Percentiles rank a stretch among this genome's conserved stretches.
phyloP scores from a whole-genome alignment of 352 stramenopile genomes.

The Pythium brassicae region DNA sequence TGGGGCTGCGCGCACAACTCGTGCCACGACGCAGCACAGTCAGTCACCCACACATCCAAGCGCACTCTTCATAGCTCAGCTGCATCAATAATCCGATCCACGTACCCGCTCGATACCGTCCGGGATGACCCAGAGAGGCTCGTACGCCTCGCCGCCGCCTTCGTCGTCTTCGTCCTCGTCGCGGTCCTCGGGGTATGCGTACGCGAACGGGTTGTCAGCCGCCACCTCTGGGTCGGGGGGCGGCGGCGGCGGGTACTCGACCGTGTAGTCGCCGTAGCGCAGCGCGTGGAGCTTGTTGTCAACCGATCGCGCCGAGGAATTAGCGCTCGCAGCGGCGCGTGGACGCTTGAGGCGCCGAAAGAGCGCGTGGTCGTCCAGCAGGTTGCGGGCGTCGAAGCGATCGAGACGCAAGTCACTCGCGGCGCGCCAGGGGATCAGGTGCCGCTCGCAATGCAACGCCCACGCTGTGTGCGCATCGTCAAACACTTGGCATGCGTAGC shows the following conservation, averaged over 20 bases:
- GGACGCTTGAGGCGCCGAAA: constrained; percentile 51
- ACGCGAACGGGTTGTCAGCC: constrained; percentile 35
- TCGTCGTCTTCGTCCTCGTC: constrained; percentile 16
- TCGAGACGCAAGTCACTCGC: constrained; percentile 38
- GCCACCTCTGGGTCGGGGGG: constrained; percentile 2
- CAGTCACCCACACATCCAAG: too few relatives aligned
- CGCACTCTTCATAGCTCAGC: not conserved
- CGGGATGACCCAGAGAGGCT: constrained; percentile 24
- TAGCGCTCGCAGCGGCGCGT: not conserved
- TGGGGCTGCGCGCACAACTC: constrained; percentile 24
- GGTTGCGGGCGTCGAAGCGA: constrained; percentile 60
- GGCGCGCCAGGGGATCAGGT: constrained; percentile 51
- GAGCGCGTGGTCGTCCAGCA: constrained; percentile 38
- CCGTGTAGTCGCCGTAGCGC: constrained; percentile 40
- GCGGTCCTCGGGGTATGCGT: constrained; percentile 32
- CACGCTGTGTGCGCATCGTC: constrained; percentile 39
- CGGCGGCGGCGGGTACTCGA: constrained; percentile 28
- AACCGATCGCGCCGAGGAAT: too few relatives aligned
- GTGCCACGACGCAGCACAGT: not conserved
- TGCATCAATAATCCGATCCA: not conserved
- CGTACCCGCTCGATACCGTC: constrained; percentile 16
- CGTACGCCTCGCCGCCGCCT: constrained; percentile 21
- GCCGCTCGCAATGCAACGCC: constrained; percentile 45
- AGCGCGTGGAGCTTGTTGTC: constrained; percentile 29
- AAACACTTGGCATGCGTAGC: constrained; percentile 49